Evolutionary conservation across 208 protist genomes (phyloP).

Genomic region (Eutreptiella sp.): DNA sequence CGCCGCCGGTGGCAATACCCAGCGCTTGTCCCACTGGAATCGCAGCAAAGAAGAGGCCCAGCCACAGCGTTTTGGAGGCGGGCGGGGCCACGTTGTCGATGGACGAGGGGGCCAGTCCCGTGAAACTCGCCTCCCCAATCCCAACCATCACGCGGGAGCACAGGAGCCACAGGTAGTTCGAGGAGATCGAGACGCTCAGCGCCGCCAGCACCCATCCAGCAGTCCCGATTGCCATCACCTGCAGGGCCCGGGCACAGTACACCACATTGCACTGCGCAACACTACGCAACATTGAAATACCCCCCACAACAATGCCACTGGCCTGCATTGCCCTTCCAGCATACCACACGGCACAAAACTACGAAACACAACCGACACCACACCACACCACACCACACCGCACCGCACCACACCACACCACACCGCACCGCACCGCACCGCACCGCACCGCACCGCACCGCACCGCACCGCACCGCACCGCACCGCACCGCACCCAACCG

Average conservation of each 20-base stretch:
- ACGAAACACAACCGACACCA: no score
- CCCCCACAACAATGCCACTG: no score
- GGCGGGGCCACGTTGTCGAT: slow-evolving; percentile 67
- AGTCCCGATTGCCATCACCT: neutral
- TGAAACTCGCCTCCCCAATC: slow-evolving; percentile 67
- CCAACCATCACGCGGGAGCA: slow-evolving; percentile 54
- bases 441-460: no score
- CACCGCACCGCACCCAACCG: no score
- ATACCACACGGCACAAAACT: no score
- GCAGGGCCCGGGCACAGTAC: neutral
- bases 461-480: no score
- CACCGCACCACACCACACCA: no score
- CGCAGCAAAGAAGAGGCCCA: slow-evolving; percentile 71
- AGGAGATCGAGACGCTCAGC: slow-evolving; percentile 10
- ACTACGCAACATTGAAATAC: neutral
- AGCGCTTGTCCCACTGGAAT: slow-evolving; percentile 66
- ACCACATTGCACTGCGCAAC: neutral
- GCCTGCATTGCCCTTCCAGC: no score
- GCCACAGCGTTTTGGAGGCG: slow-evolving; percentile 53
- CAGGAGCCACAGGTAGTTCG: slow-evolving; percentile 49
- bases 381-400: no score
- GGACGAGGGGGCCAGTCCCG: slow-evolving; percentile 63
- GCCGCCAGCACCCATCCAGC: neutral
- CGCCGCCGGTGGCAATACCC: slow-evolving; percentile 58
- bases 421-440: no score